Evolutionary conservation across 2,329 filamentous ascomycete genomes (phyloP).

Genomic region (Cordyceps javanica): DNA sequence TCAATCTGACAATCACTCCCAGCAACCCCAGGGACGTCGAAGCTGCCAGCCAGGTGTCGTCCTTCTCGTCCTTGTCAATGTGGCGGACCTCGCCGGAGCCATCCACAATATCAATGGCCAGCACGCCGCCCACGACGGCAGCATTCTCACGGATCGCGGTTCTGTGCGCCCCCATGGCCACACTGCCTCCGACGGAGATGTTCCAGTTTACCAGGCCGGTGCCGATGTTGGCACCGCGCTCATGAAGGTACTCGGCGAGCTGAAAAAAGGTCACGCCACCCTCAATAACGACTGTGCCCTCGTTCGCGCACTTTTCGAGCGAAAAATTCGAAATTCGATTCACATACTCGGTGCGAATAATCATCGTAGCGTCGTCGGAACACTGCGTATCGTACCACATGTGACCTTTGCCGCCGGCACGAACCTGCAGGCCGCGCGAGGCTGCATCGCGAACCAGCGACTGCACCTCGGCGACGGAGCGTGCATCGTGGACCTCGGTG

Average conservation of each 20-base stretch:
- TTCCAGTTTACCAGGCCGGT: slow-evolving; percentile 50
- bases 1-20: slow-evolving; percentile 41
- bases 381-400: slow-evolving; percentile 52
- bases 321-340: slow-evolving; percentile 39
- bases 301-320: slow-evolving; percentile 27
- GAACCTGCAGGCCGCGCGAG: slow-evolving; percentile 32
- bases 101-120: slow-evolving; percentile 44
- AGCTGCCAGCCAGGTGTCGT: slow-evolving; percentile 45
- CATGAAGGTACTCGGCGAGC: slow-evolving; percentile 44
- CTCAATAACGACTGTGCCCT: slow-evolving; percentile 40
- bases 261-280: slow-evolving; percentile 47
- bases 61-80: slow-evolving; percentile 33
- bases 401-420: slow-evolving; percentile 44
- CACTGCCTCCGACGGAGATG: slow-evolving; percentile 43
- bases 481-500: slow-evolving; percentile 37
- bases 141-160: slow-evolving; percentile 42
- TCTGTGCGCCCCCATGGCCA: slow-evolving; percentile 48
- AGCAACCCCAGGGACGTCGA: slow-evolving; percentile 44
- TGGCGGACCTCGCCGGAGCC: slow-evolving; percentile 37
- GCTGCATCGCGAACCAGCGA: slow-evolving; percentile 35
- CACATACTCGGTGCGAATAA: slow-evolving; percentile 40
- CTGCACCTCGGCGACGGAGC: slow-evolving; percentile 37
- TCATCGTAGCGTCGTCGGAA: slow-evolving; percentile 41
- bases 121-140: slow-evolving; percentile 43
- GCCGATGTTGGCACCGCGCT: slow-evolving; percentile 38